These are phyloP conservation scores for Fusarium gaditjirri DNA, from an alignment of 2,329 filamentous ascomycete species.

Conservation along the genomic window DNA sequence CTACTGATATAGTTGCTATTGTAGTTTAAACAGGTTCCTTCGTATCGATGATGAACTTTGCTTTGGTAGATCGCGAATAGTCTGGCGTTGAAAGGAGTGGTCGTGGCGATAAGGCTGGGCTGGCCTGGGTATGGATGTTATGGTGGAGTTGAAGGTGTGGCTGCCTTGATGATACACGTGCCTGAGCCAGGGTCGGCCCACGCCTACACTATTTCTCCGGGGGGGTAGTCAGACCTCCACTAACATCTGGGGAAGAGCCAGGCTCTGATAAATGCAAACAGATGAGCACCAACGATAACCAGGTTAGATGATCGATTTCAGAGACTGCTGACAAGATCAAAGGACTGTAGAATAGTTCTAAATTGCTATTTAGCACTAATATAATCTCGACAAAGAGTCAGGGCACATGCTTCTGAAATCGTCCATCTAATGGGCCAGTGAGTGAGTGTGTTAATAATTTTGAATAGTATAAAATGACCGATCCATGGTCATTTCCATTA, in stretches of 20 bases:
- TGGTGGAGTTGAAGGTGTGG: slow-evolving; percentile 34
- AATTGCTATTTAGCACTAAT: background rate
- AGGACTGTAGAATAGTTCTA: too few relatives aligned
- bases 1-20: background rate
- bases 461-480: background rate
- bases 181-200: slow-evolving; percentile 23
- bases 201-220: slow-evolving; percentile 37
- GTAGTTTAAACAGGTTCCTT: background rate
- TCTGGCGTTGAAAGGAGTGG: slow-evolving; percentile 10
- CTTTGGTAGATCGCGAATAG: slow-evolving; percentile 13
- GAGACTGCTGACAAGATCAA: background rate
- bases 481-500: background rate
- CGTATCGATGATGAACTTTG: background rate
- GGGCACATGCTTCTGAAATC: background rate
- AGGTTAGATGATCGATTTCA: background rate
- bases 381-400: background rate
- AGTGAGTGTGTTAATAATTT: background rate
- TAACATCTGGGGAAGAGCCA: slow-evolving; percentile 19
- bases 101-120: slow-evolving; percentile 26
- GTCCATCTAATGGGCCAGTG: background rate
- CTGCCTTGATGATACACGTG: slow-evolving; percentile 38
- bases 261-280: background rate
- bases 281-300: background rate
- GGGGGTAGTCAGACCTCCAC: slow-evolving; percentile 1
- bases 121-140: slow-evolving; percentile 11